A percentile compares a stretch with the other conserved stretches of the same genome.
These are phyloP conservation scores for Aureobasidium melanogenum DNA, from an alignment of 2,329 filamentous ascomycete species.

Conservation along the genomic window DNA sequence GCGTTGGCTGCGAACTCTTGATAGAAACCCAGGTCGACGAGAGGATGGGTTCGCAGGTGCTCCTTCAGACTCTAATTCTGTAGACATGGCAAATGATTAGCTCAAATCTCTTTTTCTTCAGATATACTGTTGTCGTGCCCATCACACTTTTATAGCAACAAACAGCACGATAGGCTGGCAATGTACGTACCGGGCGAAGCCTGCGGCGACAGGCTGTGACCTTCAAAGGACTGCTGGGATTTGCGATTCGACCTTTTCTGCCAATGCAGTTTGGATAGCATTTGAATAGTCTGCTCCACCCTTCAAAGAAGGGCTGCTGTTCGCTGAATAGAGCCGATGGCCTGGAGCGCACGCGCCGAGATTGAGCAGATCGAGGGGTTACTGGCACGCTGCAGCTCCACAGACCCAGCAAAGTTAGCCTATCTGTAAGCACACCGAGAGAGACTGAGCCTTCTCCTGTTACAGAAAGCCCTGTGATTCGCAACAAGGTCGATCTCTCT, in stretches of 20 bases:
- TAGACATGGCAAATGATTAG: background rate
- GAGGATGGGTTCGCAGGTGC: background rate
- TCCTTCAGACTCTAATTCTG: background rate
- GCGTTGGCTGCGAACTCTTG: slow-evolving; percentile 10
- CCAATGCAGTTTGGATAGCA: slow-evolving; percentile 13
- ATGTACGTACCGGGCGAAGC: slow-evolving; percentile 1
- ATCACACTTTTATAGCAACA: background rate
- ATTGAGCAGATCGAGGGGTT: slow-evolving; percentile 12
- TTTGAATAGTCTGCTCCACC: slow-evolving; percentile 8
- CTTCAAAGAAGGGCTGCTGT: slow-evolving; percentile 1
- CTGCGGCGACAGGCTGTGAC: slow-evolving; percentile 9
- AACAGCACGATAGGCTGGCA: background rate
- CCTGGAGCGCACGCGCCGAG: slow-evolving; percentile 11
- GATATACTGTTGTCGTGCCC: background rate
- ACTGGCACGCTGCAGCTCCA: slow-evolving; percentile 4
- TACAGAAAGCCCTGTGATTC: background rate
- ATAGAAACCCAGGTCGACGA: slow-evolving; percentile 9
- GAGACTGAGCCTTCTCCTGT: background rate
- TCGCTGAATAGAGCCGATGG: slow-evolving; percentile 5
- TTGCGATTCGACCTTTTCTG: slow-evolving; percentile 11
- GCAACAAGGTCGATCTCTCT: background rate
- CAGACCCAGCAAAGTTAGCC: slow-evolving; percentile 1
- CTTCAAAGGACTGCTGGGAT: slow-evolving; percentile 8
- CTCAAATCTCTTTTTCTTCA: background rate
- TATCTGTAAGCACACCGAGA: background rate